Evolutionary conservation across 441 rosid genomes (phyloP).

Genomic region (Syzygium malaccense): DNA sequence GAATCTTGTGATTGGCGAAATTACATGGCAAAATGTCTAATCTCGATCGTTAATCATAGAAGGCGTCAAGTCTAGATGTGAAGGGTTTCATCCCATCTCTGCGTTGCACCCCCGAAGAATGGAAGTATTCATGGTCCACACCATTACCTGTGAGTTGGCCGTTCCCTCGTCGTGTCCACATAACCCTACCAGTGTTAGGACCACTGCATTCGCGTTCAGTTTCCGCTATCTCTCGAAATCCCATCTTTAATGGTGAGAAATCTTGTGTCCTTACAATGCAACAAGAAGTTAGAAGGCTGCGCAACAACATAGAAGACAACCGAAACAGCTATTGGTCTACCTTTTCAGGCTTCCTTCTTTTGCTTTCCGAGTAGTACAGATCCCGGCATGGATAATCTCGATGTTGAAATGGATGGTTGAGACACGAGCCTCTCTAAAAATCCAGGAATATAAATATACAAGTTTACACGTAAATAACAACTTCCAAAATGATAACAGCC

Average conservation of each 20-base stretch:
- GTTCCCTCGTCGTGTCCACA: background rate
- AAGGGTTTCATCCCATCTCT: background rate
- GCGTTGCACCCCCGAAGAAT: background rate
- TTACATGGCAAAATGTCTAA: background rate
- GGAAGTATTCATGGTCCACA: slow-evolving; percentile 10
- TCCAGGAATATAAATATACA: background rate
- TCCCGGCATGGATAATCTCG: background rate
- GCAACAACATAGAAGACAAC: background rate
- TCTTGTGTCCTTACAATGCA: background rate
- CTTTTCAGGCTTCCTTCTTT: background rate
- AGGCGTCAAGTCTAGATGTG: background rate
- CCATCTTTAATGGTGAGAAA: background rate
- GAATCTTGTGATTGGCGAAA: background rate
- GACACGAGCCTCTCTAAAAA: background rate
- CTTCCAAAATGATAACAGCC: background rate
- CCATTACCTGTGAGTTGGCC: background rate
- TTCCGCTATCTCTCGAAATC: background rate
- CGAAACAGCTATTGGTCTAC: background rate
- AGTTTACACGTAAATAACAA: background rate
- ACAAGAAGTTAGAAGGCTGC: background rate
- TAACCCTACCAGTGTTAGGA: background rate
- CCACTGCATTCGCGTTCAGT: background rate
- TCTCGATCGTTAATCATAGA: background rate
- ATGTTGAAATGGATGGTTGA: background rate
- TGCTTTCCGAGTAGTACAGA: background rate